These are phyloP conservation scores for Euptelea pleiosperma DNA, from an alignment of 164 flowering plant species.

Conservation along the genomic window DNA sequence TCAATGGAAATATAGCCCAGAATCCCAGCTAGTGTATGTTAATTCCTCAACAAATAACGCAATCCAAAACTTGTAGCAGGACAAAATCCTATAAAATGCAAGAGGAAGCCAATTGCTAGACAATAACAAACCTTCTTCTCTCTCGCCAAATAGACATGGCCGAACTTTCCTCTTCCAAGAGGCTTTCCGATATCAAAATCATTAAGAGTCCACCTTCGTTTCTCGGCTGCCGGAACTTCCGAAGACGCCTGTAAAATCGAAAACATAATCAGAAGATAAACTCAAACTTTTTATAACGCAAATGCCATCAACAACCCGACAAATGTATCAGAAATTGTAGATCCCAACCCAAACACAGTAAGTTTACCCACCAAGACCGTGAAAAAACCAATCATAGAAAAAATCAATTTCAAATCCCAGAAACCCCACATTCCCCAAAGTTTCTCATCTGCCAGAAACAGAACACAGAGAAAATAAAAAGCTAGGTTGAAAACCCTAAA, in stretches of 20 bases:
- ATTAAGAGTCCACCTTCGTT: slow-evolving; percentile 70
- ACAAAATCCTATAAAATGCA: not conserved
- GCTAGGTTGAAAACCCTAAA: not conserved
- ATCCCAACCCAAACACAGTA: too few species aligned
- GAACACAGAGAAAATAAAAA: not conserved
- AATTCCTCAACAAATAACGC: too few species aligned
- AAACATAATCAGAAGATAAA: not conserved
- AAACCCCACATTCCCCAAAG: not conserved
- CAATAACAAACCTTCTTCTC: slow-evolving; percentile 72
- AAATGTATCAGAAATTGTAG: too few species aligned
- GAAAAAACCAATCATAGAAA: slow-evolving; percentile 1
- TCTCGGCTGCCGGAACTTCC: slow-evolving; percentile 48
- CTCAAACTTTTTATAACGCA: not conserved
- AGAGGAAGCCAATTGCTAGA: not conserved
- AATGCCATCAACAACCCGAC: too few species aligned
- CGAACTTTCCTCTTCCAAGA: slow-evolving; percentile 95
- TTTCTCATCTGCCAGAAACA: not conserved
- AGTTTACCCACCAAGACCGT: not conserved
- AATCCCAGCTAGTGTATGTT: too few species aligned
- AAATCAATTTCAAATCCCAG: not conserved
- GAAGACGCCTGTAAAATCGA: slow-evolving; percentile 34
- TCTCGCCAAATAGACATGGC: slow-evolving; percentile 92
- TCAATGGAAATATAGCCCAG: too few species aligned
- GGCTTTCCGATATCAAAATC: slow-evolving; percentile 98
- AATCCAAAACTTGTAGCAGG: too few species aligned